These are phyloP conservation scores for Leucocoprinus sp. DNA, from an alignment of 768 basidiomycete genomes.

Conservation along the genomic window DNA sequence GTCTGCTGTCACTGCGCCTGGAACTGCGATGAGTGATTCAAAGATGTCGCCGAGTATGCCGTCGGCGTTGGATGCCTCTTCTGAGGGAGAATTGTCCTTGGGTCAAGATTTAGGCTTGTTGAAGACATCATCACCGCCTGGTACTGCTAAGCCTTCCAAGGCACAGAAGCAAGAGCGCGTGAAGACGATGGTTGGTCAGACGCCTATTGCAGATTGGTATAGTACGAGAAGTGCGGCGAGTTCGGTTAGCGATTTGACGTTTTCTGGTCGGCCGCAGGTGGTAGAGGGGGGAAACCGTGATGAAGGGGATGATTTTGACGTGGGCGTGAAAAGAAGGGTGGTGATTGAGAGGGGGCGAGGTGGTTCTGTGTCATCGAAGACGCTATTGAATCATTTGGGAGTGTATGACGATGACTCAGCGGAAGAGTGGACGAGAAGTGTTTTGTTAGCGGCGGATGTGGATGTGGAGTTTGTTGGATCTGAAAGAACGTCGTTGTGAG, in stretches of 20 bases:
- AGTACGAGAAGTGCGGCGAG: conserved; percentile 18
- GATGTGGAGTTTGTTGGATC: not conserved
- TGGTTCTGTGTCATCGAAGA: conserved; percentile 23
- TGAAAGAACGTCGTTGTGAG: not conserved
- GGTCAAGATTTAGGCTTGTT: conserved; percentile 30
- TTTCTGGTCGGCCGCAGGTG: not conserved
- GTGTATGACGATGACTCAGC: conserved; percentile 37
- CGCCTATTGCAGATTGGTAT: conserved; percentile 31
- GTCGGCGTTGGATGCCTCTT: conserved; percentile 52
- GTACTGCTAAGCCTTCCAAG: conserved; percentile 13
- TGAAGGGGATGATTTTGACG: conserved; percentile 9
- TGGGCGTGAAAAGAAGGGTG: conserved; percentile 9
- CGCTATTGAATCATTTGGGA: conserved; percentile 39
- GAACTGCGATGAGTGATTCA: conserved; percentile 16
- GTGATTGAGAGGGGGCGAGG: conserved; percentile 15
- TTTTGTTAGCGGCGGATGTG: conserved; percentile 58
- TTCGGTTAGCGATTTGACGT: conserved; percentile 15
- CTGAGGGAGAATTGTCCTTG: conserved; percentile 45
- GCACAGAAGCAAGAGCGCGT: conserved; percentile 12
- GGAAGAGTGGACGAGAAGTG: conserved; percentile 70
- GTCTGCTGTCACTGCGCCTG: conserved; percentile 54
- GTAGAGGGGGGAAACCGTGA: not conserved
- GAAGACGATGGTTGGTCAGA: conserved; percentile 17
- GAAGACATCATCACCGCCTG: conserved; percentile 24
- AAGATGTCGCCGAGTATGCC: conserved; percentile 20